Evolutionary conservation across 2,329 filamentous ascomycete species (phyloP).

Genomic region (Teratosphaeria gauchensis): DNA sequence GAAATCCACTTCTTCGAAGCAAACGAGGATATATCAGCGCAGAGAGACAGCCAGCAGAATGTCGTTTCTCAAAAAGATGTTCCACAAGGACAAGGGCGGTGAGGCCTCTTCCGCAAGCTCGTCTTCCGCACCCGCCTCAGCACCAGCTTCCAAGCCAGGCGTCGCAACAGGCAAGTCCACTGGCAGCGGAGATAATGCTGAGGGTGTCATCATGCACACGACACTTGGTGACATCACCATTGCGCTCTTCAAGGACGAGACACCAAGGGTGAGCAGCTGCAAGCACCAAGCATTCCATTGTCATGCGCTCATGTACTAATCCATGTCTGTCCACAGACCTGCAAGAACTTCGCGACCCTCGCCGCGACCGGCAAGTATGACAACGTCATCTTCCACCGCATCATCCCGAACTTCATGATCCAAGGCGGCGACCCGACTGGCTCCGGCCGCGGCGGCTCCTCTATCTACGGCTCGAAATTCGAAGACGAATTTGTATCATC

Average conservation of each 20-base stretch:
- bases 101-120: not conserved
- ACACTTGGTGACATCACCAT: constrained; percentile 27
- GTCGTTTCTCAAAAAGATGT: not conserved
- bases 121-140: not conserved
- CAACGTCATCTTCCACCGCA: constrained; percentile 28
- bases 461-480: constrained; percentile 83
- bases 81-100: not conserved
- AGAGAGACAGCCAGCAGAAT: not conserved
- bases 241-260: constrained; percentile 22
- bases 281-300: not conserved
- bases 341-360: constrained; percentile 27
- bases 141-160: not conserved
- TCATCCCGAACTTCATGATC: constrained; percentile 89
- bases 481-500: constrained; percentile 76
- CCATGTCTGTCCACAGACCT: constrained; percentile 14
- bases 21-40: not conserved
- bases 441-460: constrained; percentile 50
- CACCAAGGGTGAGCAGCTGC: constrained; percentile 14
- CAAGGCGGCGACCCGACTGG: constrained; percentile 47
- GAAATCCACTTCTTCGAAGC: not conserved
- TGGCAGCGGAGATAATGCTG: constrained; percentile 9
- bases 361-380: constrained; percentile 26
- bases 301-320: not conserved
- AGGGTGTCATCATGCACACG: constrained; percentile 24
- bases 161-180: not conserved